phyloP scores from a whole-genome alignment of 164 flowering plant genomes.

The Liquidambar formosana region DNA sequence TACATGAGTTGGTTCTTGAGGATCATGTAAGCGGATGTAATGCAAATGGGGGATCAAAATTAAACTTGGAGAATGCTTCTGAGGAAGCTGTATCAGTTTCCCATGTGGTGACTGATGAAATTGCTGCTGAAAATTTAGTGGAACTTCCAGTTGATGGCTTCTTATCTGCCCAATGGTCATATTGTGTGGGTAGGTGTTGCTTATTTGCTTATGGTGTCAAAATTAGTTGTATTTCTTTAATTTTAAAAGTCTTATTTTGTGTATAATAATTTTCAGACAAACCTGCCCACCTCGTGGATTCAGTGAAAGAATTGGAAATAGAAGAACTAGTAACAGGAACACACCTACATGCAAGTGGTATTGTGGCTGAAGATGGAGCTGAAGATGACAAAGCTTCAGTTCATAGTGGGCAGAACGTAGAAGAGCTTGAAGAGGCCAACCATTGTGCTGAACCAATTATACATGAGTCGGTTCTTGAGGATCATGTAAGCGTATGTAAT shows the following conservation, averaged over 20 bases:
- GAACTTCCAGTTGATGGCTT: background rate
- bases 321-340: background rate
- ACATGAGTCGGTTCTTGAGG: background rate
- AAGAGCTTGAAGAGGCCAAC: background rate
- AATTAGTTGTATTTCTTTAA: background rate
- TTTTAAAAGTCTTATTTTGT: background rate
- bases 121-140: background rate
- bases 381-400: background rate
- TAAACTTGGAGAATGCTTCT: background rate
- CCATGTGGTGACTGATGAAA: background rate
- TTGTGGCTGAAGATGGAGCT: conserved; percentile 1
- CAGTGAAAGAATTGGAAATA: background rate
- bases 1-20: background rate
- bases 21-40: background rate
- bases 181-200: conserved; percentile 7
- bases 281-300: background rate
- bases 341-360: background rate
- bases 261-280: background rate
- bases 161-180: background rate
- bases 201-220: background rate
- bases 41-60: background rate
- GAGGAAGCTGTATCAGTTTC: too few species aligned
- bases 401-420: background rate
- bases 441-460: background rate
- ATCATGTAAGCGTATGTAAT: background rate